phyloP scores from a whole-genome alignment of 495 filamentous ascomycete species.

The Cryomyces minteri region DNA sequence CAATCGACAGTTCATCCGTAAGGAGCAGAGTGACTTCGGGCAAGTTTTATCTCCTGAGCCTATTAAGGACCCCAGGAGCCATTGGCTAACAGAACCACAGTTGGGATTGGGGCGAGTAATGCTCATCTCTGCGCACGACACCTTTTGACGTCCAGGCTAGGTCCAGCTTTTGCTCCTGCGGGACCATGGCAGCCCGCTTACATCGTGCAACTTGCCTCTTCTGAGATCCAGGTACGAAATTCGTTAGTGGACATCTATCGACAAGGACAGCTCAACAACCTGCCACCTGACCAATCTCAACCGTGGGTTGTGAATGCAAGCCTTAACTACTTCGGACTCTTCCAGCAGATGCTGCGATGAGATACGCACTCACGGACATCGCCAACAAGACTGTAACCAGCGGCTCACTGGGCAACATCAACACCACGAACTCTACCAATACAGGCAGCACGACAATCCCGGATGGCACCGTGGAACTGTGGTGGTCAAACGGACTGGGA shows the following conservation, averaged over 20 bases:
- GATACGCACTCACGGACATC: conserved; percentile 33
- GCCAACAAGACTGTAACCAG: conserved; percentile 19
- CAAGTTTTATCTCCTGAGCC: conserved; percentile 30
- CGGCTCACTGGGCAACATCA: conserved; percentile 26
- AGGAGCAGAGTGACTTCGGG: conserved; percentile 53
- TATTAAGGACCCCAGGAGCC: no score
- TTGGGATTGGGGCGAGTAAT: no score
- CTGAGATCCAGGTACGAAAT: conserved; percentile 35
- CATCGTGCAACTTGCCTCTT: conserved; percentile 31
- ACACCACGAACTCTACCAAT: conserved; percentile 26
- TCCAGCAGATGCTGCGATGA: conserved; percentile 28
- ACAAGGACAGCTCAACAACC: conserved; percentile 38
- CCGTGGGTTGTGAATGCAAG: conserved; percentile 56
- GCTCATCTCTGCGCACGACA: no score
- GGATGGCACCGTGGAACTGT: conserved; percentile 31
- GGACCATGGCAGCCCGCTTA: conserved; percentile 49
- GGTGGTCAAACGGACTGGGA: conserved; percentile 46
- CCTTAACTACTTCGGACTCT: conserved; percentile 38
- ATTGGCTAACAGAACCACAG: no score
- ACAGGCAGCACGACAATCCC: conserved; percentile 30
- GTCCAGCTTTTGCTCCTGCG: conserved; percentile 44
- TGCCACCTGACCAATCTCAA: conserved; percentile 38
- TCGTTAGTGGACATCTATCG: conserved; percentile 42
- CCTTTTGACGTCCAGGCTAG: conserved; percentile 3
- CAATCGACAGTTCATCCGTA: conserved; percentile 44